Base-by-base conservation (phyloP, 2,329 filamentous ascomycete genomes). In the Beauveria brongniartii region DNA sequence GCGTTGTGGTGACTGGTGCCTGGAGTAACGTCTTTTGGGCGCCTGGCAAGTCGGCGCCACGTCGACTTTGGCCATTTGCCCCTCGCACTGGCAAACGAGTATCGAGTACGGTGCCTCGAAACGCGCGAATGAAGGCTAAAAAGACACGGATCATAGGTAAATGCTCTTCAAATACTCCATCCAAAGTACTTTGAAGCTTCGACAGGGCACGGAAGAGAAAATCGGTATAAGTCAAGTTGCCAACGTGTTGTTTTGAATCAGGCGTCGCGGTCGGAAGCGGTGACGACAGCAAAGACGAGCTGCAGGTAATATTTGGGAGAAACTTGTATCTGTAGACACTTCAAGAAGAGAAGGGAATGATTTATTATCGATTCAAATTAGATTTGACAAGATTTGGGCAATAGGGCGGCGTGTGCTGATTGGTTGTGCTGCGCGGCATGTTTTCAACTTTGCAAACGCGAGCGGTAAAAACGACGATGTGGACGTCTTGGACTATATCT, bases 401-500 rank as follows among this genome's bases (percentile, higher is more conserved):
- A 20, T 3, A 12, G 40, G 43, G 34, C n/a, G 20, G 10, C 8
- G 34, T 41, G 37, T 24, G 28, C 8, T 9, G 57, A 43, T 22
- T 43, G 41, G n/a, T 53, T 26, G 41, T 40, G 40, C n/a, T 48
- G 43, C n/a, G 40, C 20, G n/a, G n/a, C 18, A 28, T 26, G 20
- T 40, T 46, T 46, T 54, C 58, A 52, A 48, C 56, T 48, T 34
- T 37, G 56, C 44, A 59, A 61, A 55, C 62, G 62, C 62, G 55
- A 63, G 53, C 59, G 50, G 24, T 4, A 59, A 63, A 63, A 63
- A 55, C 50, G 62, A 52, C 53, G 56, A 50, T 61, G 20, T 16
- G 24, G 18, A 50, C 51, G 43, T 43, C 44, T 50, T 24, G n/a
- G 5, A 8, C 20, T 14, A 30, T 50, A 61, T 26, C 43, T 55